Percentiles rank a stretch among this genome's conserved stretches.
These are phyloP conservation scores for Earliella scabrosa DNA, from an alignment of 1,284 basidiomycete genomes.

Conservation along the genomic window DNA sequence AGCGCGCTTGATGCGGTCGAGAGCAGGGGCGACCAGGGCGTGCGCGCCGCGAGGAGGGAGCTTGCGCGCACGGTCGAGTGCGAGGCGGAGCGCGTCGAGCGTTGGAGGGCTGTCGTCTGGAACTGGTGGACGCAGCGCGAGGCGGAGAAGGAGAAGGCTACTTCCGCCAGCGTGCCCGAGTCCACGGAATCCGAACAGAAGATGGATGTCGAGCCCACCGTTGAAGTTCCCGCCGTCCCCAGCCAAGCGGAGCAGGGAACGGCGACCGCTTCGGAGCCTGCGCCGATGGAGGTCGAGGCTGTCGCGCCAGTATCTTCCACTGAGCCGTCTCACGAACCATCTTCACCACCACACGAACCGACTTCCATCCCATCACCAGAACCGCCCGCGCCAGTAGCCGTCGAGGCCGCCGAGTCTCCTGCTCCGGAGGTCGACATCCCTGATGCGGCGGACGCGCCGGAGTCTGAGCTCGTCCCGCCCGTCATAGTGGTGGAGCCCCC, in stretches of 20 bases:
- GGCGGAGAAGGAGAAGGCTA: not conserved
- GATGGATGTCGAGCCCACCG: constrained; percentile 10
- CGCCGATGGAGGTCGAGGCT: not conserved
- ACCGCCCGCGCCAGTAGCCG: not conserved
- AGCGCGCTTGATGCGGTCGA: constrained; percentile 70
- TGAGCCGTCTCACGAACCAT: no score
- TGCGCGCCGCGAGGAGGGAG: constrained; percentile 58
- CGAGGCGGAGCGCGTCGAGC: constrained; percentile 54
- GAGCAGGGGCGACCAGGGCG: constrained; percentile 59
- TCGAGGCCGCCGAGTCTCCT: not conserved
- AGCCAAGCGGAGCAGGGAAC: not conserved
- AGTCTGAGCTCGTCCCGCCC: not conserved
- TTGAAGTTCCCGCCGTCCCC: not conserved
- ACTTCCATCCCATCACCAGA: not conserved
- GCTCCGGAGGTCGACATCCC: constrained; percentile 18
- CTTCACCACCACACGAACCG: no score
- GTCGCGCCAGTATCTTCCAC: not conserved
- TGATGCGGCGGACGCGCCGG: constrained; percentile 7
- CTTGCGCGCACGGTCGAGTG: constrained; percentile 64
- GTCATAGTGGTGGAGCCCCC: constrained; percentile 19
- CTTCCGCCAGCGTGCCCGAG: not conserved
- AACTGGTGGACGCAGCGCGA: constrained; percentile 19
- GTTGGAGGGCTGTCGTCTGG: constrained; percentile 32
- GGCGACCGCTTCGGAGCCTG: not conserved
- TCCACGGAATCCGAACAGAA: not conserved